Percentiles rank a stretch among this genome's conserved stretches.
These are phyloP conservation scores for Hyphodiscus sp. DNA, from an alignment of 2,329 filamentous ascomycete genomes.

Conservation along the genomic window DNA sequence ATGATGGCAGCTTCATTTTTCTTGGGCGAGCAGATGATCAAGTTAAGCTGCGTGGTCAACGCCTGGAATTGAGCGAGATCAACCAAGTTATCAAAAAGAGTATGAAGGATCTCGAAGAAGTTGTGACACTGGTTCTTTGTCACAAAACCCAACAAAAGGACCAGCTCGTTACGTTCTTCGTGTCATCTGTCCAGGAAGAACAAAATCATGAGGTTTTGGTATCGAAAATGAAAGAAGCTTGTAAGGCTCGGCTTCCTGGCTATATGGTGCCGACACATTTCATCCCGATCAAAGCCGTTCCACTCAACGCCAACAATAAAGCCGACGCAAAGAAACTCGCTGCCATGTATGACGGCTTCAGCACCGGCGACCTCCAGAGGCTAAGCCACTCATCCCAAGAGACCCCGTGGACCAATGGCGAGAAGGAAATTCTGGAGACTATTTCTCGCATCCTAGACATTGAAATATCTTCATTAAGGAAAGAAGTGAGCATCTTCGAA, in stretches of 20 bases:
- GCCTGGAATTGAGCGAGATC: constrained; percentile 86
- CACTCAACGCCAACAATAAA: constrained; percentile 85
- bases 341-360: constrained; percentile 56
- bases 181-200: constrained; percentile 29
- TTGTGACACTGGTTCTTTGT: constrained; percentile 67
- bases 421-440: constrained; percentile 43
- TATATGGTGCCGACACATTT: constrained; percentile 94
- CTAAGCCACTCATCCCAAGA: constrained; percentile 36
- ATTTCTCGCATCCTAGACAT: constrained; percentile 37
- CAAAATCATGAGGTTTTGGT: constrained; percentile 35
- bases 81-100: constrained; percentile 72
- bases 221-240: constrained; percentile 50
- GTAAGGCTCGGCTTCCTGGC: constrained; percentile 60
- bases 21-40: constrained; percentile 85
- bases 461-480: constrained; percentile 34
- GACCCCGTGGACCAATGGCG: constrained; percentile 32
- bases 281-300: constrained; percentile 63
- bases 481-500: constrained; percentile 71
- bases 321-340: constrained; percentile 68
- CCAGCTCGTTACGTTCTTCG: constrained; percentile 72
- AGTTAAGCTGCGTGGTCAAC: constrained; percentile 83
- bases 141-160: constrained; percentile 70
- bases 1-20: constrained; percentile 81
- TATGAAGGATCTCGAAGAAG: constrained; percentile 54
- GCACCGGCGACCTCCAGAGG: constrained; percentile 51